Evolutionary conservation across 495 filamentous ascomycete genomes (phyloP).

Genomic region (Penicillium dipodomyicola): DNA sequence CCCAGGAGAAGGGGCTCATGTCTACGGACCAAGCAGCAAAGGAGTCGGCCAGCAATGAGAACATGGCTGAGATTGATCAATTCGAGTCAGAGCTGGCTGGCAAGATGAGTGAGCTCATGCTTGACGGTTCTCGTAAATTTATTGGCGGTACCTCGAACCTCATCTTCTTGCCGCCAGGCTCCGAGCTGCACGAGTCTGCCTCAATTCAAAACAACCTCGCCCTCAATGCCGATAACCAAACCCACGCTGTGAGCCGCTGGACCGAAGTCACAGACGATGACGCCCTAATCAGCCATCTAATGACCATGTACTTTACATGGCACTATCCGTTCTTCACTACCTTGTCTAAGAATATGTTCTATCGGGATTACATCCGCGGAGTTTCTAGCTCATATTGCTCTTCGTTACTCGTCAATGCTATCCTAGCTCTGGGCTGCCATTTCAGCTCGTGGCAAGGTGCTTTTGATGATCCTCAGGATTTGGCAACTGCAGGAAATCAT

Average conservation of each 20-base stretch:
- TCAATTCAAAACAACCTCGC: constrained; percentile 22
- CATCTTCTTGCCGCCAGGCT: constrained; percentile 67
- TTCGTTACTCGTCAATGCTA: constrained; percentile 86
- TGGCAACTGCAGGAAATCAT: constrained; percentile 88
- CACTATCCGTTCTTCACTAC: constrained; percentile 97
- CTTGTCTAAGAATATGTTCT: constrained; percentile 86
- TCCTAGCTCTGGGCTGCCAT: constrained; percentile 94
- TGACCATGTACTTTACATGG: constrained; percentile 98
- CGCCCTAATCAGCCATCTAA: constrained; percentile 76
- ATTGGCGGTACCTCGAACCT: constrained; percentile 95
- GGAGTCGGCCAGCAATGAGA: constrained; percentile 33
- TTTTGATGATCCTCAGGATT: constrained; percentile 65
- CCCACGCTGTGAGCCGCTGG: constrained; percentile 70
- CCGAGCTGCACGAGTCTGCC: constrained; percentile 49
- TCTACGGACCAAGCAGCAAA: constrained; percentile 16
- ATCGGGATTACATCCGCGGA: constrained; percentile 75
- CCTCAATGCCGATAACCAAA: constrained; percentile 5
- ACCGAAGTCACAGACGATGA: constrained; percentile 79
- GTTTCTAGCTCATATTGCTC: constrained; percentile 73
- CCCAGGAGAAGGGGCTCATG: constrained; percentile 47
- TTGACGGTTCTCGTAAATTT: constrained; percentile 88
- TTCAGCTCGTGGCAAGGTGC: constrained; percentile 78
- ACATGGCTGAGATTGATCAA: constrained; percentile 41
- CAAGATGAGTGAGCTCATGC: constrained; percentile 89
- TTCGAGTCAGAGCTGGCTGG: constrained; percentile 86